Evolutionary conservation across 768 basidiomycete species (phyloP).

Genomic region (Tephrocybe sp.): DNA sequence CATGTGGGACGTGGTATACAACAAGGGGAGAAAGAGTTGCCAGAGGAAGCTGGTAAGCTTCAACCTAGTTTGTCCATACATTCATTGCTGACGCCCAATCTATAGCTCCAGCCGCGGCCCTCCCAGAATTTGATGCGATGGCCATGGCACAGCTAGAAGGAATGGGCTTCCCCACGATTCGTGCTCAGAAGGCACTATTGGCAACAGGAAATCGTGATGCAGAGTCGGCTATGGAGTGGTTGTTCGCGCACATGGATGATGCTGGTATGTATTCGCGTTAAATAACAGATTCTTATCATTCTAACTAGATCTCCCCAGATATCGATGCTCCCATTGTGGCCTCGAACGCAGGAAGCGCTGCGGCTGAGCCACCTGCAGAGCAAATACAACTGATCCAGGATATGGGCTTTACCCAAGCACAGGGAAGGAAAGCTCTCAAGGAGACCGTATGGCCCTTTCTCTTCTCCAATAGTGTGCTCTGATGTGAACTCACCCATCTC

Average conservation of each 20-base stretch:
- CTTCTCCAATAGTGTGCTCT: background rate
- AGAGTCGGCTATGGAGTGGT: conserved; percentile 92
- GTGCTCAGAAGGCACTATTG: conserved; percentile 88
- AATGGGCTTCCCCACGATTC: conserved; percentile 88
- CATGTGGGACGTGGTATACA: conserved; percentile 74
- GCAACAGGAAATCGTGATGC: conserved; percentile 78
- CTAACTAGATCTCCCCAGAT: conserved; percentile 41
- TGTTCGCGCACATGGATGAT: conserved; percentile 95
- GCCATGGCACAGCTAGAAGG: conserved; percentile 75
- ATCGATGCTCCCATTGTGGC: conserved; percentile 73
- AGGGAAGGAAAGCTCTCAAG: conserved; percentile 82
- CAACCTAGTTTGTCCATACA: background rate
- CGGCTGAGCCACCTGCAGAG: conserved; percentile 61
- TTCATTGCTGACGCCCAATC: background rate
- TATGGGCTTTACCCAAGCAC: conserved; percentile 88
- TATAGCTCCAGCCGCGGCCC: conserved; percentile 23
- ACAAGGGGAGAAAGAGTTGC: conserved; percentile 65
- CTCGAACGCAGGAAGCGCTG: conserved; percentile 22
- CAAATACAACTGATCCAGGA: conserved; percentile 74
- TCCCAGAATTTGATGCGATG: conserved; percentile 69
- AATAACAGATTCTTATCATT: background rate
- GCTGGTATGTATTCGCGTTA: conserved; percentile 48
- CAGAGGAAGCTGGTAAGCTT: conserved; percentile 42
- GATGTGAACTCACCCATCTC: background rate
- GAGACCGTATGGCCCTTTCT: conserved; percentile 70